Conservation (phyloP, 495 filamentous ascomycete species). For the Astrocystis sublimbata region DNA sequence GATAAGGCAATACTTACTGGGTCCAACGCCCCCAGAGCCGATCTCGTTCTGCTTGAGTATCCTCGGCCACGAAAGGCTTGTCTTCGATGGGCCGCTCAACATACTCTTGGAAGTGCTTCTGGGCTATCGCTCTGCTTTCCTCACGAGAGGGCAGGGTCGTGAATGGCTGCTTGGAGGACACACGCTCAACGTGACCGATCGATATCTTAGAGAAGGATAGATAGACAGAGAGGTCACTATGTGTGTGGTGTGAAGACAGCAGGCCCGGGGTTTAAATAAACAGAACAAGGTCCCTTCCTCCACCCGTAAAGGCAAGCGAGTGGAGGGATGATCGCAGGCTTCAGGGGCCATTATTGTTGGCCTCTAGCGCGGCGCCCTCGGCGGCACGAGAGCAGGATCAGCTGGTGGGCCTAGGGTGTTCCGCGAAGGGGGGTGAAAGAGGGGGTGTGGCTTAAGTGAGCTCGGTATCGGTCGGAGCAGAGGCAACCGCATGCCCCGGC, state of each 20-base stretch:
- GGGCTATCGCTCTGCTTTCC: conserved; percentile 2
- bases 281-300: not conserved
- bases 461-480: not conserved
- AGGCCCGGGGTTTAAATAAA: not conserved
- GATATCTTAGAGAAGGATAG: not conserved
- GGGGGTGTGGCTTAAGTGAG: not conserved
- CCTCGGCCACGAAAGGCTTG: conserved; percentile 5
- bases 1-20: too few relatives aligned
- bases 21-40: too few relatives aligned
- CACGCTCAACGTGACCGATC: not conserved
- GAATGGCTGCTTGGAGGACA: not conserved
- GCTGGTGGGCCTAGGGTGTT: not conserved
- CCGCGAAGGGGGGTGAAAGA: not conserved
- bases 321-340: not conserved
- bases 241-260: not conserved
- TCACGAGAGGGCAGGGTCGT: conserved; percentile 1
- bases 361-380: not conserved
- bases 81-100: not conserved
- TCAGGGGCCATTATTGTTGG: not conserved
- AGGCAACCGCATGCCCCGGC: not conserved
- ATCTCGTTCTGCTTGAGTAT: not conserved
- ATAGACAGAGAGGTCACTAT: not conserved
- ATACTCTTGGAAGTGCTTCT: not conserved
- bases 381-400: not conserved
- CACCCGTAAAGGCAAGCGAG: not conserved